phyloP scores from a whole-genome alignment of 441 rosid species.

The Pelargonium australe region DNA sequence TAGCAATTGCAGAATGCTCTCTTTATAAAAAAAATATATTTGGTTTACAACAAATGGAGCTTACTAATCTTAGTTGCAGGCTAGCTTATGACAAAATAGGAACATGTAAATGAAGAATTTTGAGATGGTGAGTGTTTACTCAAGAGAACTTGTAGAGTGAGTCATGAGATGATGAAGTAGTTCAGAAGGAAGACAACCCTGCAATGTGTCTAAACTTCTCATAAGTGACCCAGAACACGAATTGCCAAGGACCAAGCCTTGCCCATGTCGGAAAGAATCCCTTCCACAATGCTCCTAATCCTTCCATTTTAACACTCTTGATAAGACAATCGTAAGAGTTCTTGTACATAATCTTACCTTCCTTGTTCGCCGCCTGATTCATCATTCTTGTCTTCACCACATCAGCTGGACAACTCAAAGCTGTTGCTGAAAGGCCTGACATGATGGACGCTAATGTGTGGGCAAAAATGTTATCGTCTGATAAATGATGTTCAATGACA shows the following conservation, averaged over 20 bases:
- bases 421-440: constrained; percentile 74
- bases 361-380: constrained; percentile 43
- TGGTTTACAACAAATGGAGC: not conserved
- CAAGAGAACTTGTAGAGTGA: too few species aligned
- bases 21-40: not conserved
- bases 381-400: constrained; percentile 91
- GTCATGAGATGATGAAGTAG: not conserved
- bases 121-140: too few species aligned
- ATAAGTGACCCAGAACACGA: constrained; percentile 86
- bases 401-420: constrained; percentile 85
- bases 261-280: constrained; percentile 91
- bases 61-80: too few species aligned
- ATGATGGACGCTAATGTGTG: constrained; percentile 71
- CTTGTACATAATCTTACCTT: constrained; percentile 32
- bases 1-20: not conserved
- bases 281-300: constrained; percentile 71
- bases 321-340: constrained; percentile 72
- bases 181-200: constrained; percentile 69
- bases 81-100: too few species aligned
- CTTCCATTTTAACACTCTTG: constrained; percentile 65
- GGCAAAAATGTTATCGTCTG: constrained; percentile 59
- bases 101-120: not conserved
- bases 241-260: constrained; percentile 95
- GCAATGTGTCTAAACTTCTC: constrained; percentile 66
- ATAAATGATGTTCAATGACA: constrained; percentile 42